phyloP scores from a whole-genome alignment of 176 grass and related monocot species.

The Thinopyrum elongatum region DNA sequence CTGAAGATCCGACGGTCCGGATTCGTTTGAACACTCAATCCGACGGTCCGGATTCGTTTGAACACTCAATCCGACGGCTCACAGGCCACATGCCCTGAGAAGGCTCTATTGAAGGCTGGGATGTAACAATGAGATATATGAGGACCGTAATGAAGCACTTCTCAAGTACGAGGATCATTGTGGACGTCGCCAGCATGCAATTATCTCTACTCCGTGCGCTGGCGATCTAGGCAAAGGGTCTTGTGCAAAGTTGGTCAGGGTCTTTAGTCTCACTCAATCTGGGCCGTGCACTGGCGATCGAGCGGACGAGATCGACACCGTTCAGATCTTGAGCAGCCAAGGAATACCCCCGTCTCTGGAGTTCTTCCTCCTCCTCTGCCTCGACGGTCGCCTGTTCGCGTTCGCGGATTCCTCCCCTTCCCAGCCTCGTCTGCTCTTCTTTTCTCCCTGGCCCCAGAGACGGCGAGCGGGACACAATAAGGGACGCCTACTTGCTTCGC shows the following conservation, averaged over 20 bases:
- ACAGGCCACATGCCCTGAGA: too few relatives aligned
- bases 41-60: too few relatives aligned
- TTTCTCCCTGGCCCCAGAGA: not conserved
- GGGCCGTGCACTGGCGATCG: not conserved
- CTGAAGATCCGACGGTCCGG: too few relatives aligned
- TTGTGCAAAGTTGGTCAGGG: not conserved
- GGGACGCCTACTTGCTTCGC: not conserved
- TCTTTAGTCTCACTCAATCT: not conserved
- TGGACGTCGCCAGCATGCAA: too few relatives aligned
- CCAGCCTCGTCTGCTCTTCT: not conserved
- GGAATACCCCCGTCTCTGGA: not conserved
- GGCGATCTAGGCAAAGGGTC: too few relatives aligned
- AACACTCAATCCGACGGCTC: too few relatives aligned
- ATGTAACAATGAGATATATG: too few relatives aligned
- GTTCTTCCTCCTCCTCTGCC: not conserved
- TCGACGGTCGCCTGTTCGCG: not conserved
- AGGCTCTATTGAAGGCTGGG: too few relatives aligned
- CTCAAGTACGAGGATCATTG: too few relatives aligned
- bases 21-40: too few relatives aligned
- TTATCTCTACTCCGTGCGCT: too few relatives aligned
- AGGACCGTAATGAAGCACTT: too few relatives aligned
- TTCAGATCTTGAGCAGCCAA: constrained; percentile 2
- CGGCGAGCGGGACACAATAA: not conserved
- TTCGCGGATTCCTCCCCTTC: not conserved
- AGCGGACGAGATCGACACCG: not conserved